Base-by-base conservation (phyloP, 1,284 basidiomycete species). In the Clitocybe nebularis region DNA sequence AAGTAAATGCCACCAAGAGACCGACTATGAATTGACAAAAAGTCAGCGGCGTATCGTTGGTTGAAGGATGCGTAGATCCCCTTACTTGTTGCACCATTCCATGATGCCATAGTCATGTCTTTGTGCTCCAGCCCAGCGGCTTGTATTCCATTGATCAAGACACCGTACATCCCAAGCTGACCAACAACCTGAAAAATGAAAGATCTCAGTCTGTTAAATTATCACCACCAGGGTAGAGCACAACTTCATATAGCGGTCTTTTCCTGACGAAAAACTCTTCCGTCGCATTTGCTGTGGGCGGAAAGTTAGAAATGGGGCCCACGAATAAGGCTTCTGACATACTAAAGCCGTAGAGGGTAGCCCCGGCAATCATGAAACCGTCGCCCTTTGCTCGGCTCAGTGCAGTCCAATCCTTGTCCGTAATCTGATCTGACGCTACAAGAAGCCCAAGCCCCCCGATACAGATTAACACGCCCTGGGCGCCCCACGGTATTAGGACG, bases 261-360 rank as follows among this genome's bases (percentile, higher is more conserved):
- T 68, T 77, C 45, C 90, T 75, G 13, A 93, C 90, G 49, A 93
- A 80, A 60, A 85, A 87, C 57, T 93, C 89, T 59, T 92, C 89
- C 0, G 88, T 87, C 20, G 89, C 86, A 53, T 92, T 92, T 9
- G 86, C 86, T 89, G 43, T 17, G 29, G n/a, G n/a, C n/a, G n/a
- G n/a, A n/a, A n/a, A n/a, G n/a, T n/a, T n/a, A n/a, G n/a, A n/a
- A n/a, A n/a, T n/a, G n/a, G n/a, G n/a, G n/a, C n/a, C n/a, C n/a
- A n/a, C n/a, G n/a, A n/a, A n/a, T n/a, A n/a, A n/a, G n/a, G n/a
- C n/a, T n/a, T n/a, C n/a, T n/a, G 19, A 75, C 80, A 50, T 53
- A 87, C 86, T 86, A 58, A 92, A 80, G 33, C 89, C 90, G 50
- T 93, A 93, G 17, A 92, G 68, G 0, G 86, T 85, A 2, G 89